Percentiles rank a stretch among this genome's conserved stretches.
Evolutionary conservation across 1,284 basidiomycete genomes (phyloP).

Genomic region (Schizophyllum amplum): DNA sequence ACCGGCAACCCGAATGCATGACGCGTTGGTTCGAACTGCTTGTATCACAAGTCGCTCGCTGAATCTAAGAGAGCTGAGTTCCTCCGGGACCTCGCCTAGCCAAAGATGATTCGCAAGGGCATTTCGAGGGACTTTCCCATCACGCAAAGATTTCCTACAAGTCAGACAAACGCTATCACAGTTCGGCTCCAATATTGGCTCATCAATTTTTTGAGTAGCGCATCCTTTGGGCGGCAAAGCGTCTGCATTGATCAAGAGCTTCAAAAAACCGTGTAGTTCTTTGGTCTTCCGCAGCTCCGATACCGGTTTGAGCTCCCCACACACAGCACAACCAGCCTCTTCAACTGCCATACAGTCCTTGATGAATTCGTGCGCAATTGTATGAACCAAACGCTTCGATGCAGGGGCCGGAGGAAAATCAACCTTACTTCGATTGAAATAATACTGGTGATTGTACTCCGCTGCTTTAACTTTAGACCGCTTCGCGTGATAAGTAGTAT

Average conservation of each 20-base stretch:
- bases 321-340: neutral
- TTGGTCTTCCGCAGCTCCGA: too few relatives aligned
- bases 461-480: too few relatives aligned
- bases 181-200: neutral
- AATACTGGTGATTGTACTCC: too few relatives aligned
- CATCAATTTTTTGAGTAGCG: neutral
- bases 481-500: too few relatives aligned
- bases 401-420: too few relatives aligned
- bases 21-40: neutral
- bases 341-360: neutral
- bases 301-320: neutral
- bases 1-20: neutral
- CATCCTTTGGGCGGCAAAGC: neutral
- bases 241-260: neutral
- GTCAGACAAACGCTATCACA: neutral
- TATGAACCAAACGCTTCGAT: too few relatives aligned
- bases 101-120: neutral
- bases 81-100: neutral
- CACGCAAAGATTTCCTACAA: neutral
- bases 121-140: neutral
- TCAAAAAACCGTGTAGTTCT: too few relatives aligned
- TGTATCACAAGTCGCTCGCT: neutral
- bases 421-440: too few relatives aligned
- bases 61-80: neutral
- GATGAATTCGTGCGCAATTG: neutral